Evolutionary conservation across 2,329 filamentous ascomycete genomes (phyloP), one percentile per base, ranked within the genome.

Genomic region (Aquanectria penicillioides): DNA sequence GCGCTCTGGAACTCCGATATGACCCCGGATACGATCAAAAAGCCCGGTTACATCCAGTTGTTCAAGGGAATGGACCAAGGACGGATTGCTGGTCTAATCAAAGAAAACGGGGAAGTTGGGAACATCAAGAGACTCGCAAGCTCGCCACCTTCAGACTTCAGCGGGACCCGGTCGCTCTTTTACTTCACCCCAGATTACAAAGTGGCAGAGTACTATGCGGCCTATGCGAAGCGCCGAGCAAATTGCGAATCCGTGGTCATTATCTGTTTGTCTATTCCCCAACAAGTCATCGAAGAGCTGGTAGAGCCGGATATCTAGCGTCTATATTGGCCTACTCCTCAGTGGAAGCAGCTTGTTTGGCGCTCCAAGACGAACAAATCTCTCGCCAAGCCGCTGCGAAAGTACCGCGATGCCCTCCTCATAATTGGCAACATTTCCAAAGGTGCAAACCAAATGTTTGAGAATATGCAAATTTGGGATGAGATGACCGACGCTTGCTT

Each of bases 291-390:
- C n/a, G n/a, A 64, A 57, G 28, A 12, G 4, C 37, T 63, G 38
- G 7, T 28, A 4, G 31, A 56, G 15, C 18, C 47, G 3, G 43
- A 62, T 5, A 25, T 59, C 9, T 36, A 44, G 20, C 38, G 47
- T 3, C 5, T 63, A 5, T 46, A 44, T 17, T 65, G 46, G 59
- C 61, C 63, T 10, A 53, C 31, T n/a, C 22, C 51, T 10, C 44
- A 65, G 37, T 63, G 62, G 57, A 60, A 57, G 36, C 23, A 60
- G 37, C 38, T 60, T 6, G n/a, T 67, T 31, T 65, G 55, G 59
- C 28, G 4, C 9, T 50, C 33, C 40, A 36, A 51, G 1, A 63
- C 3, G 5, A 2, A 5, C 2, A 31, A n/a, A 31, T 13, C 2
- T 5, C 29, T 58, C 4, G 38, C 37, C 12, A 11, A 13, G 13